Conservation (phyloP, 2,329 filamentous ascomycete species). For the Fusarium veterinarium region DNA sequence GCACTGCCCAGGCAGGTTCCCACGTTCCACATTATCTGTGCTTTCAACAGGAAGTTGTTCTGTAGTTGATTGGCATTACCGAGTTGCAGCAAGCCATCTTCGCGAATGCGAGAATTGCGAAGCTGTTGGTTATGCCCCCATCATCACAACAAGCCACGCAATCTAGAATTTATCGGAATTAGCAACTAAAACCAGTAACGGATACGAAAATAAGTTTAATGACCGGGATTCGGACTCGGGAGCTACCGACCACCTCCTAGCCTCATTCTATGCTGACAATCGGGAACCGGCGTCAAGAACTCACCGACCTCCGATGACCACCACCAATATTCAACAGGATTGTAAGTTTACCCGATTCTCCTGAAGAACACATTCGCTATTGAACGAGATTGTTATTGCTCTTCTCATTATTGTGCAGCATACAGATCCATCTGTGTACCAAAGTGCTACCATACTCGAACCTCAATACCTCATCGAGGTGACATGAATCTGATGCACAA, state of each 20-base stretch:
- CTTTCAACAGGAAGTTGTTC: background rate
- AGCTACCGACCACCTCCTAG: background rate
- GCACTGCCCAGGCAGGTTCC: background rate
- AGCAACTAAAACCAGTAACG: background rate
- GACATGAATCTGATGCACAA: slow-evolving; percentile 30
- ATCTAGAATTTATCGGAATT: background rate
- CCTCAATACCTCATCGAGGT: slow-evolving; percentile 39
- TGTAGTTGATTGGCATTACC: background rate
- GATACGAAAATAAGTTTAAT: slow-evolving; percentile 16
- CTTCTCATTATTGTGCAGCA: slow-evolving; percentile 1
- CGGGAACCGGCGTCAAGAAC: slow-evolving; percentile 11
- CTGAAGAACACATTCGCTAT: background rate
- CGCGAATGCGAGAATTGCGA: background rate
- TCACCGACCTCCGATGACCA: slow-evolving; percentile 19
- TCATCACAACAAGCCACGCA: background rate
- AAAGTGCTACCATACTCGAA: slow-evolving; percentile 31
- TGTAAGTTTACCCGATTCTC: background rate
- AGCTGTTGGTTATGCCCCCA: background rate
- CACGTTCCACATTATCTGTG: background rate
- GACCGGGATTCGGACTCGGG: slow-evolving; percentile 19
- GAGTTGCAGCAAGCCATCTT: background rate
- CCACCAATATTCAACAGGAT: background rate
- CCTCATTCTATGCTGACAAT: background rate
- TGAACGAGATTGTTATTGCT: slow-evolving; percentile 1
- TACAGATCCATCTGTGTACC: slow-evolving; percentile 2